phyloP scores from a whole-genome alignment of 106 monocot species.

The Iris macrosiphon region DNA sequence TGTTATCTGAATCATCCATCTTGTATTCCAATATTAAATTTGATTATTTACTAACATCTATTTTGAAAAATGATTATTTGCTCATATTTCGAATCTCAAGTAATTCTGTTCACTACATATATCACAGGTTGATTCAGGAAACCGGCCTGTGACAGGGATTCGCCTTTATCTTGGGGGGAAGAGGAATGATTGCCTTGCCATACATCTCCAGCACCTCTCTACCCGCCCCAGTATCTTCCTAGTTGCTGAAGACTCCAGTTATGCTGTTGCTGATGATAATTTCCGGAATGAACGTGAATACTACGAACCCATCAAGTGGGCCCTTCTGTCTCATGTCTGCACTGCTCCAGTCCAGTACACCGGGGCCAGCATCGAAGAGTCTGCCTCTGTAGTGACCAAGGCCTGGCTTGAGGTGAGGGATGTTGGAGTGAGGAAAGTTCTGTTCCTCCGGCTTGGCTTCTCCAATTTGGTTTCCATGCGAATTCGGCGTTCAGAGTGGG shows the following conservation, averaged over 20 bases:
- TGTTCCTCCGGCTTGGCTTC: slow-evolving; percentile 80
- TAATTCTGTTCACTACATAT: not conserved
- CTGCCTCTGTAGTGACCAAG: slow-evolving; percentile 57
- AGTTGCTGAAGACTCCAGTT: slow-evolving; percentile 28
- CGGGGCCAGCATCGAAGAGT: slow-evolving; percentile 31
- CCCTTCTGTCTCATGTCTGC: slow-evolving; percentile 59
- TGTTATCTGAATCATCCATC: no score
- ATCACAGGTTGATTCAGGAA: slow-evolving; percentile 52
- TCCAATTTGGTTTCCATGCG: slow-evolving; percentile 48
- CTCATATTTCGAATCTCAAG: no score
- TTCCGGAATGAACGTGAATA: slow-evolving; percentile 22
- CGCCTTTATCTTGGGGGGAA: slow-evolving; percentile 67
- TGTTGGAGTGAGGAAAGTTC: slow-evolving; percentile 44
- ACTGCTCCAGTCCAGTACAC: slow-evolving; percentile 55
- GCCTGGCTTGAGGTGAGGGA: slow-evolving; percentile 70
- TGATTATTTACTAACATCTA: no score
- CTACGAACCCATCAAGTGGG: slow-evolving; percentile 55
- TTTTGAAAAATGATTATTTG: no score
- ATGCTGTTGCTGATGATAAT: not conserved
- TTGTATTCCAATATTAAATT: no score
- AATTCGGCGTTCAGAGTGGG: slow-evolving; percentile 78
- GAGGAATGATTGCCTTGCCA: slow-evolving; percentile 44
- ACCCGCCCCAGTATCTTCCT: slow-evolving; percentile 30
- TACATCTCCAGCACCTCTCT: slow-evolving; percentile 78
- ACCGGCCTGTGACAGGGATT: slow-evolving; percentile 63